Percentiles rank a stretch among this genome's conserved stretches.
Evolutionary conservation across 1,284 basidiomycete genomes (phyloP).

Genomic region (Tranzscheliella williamsii): DNA sequence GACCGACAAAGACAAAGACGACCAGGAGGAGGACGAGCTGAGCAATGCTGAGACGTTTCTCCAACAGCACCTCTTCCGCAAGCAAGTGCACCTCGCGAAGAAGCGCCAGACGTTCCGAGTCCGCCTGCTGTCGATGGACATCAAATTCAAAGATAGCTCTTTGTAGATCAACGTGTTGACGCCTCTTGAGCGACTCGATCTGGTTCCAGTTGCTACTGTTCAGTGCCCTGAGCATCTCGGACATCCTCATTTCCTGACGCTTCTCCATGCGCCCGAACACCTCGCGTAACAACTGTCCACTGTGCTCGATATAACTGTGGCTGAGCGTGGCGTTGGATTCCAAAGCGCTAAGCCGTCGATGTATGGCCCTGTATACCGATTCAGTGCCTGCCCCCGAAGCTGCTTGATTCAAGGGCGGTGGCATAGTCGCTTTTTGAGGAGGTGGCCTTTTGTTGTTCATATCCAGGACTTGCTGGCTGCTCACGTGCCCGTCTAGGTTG

Average conservation of each 20-base stretch:
- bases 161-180: conserved; percentile 66
- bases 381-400: conserved; percentile 63
- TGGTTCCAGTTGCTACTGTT: conserved; percentile 64
- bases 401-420: not conserved
- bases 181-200: conserved; percentile 61
- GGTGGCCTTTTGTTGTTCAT: not conserved
- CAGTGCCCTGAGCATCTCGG: conserved; percentile 71
- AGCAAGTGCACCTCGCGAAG: conserved; percentile 72
- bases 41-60: conserved; percentile 79
- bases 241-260: conserved; percentile 57
- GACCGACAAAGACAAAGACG: conserved; percentile 77
- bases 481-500: too few species aligned
- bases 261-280: conserved; percentile 73
- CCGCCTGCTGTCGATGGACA: conserved; percentile 70
- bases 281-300: conserved; percentile 76
- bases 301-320: conserved; percentile 86
- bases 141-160: conserved; percentile 74
- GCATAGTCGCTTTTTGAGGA: not conserved
- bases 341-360: conserved; percentile 82
- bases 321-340: conserved; percentile 88
- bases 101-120: conserved; percentile 72
- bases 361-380: conserved; percentile 93
- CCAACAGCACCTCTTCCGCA: conserved; percentile 76
- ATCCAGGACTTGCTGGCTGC: too few species aligned
- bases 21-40: conserved; percentile 77